These are phyloP conservation scores for Kentomonas sorsogonicus DNA, from an alignment of 208 protist species.

Conservation along the genomic window DNA sequence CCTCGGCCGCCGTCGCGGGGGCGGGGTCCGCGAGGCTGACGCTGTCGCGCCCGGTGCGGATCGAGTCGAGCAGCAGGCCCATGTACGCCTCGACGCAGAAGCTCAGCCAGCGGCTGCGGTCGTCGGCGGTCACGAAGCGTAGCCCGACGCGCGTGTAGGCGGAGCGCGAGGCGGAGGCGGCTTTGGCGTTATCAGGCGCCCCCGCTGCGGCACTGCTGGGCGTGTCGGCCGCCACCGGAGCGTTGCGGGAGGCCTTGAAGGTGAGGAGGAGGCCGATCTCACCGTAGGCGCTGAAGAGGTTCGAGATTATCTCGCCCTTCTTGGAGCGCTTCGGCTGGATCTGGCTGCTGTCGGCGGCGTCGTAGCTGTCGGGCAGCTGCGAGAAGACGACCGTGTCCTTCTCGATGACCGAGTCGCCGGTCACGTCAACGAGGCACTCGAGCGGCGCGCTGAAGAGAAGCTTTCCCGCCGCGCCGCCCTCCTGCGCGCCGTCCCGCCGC, in stretches of 20 bases:
- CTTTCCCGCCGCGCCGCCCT: too few relatives aligned
- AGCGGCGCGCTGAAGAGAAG: slow-evolving; percentile 28
- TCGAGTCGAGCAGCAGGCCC: slow-evolving; percentile 42
- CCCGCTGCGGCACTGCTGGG: too few relatives aligned
- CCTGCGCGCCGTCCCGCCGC: too few relatives aligned
- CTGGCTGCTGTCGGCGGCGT: slow-evolving; percentile 4
- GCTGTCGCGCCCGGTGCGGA: slow-evolving; percentile 32
- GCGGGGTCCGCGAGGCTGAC: slow-evolving; percentile 8
- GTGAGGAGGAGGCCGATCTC: slow-evolving; percentile 44
- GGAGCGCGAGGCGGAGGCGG: slow-evolving; percentile 1
- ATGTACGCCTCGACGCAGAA: slow-evolving; percentile 40
- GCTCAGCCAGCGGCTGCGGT: slow-evolving; percentile 42
- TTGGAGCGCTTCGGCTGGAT: neutral
- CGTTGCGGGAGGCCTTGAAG: slow-evolving; percentile 27
- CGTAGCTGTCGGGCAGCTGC: slow-evolving; percentile 19
- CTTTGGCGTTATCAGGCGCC: neutral
- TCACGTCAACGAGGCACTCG: slow-evolving; percentile 35
- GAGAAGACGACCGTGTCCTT: slow-evolving; percentile 43
- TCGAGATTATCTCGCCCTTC: slow-evolving; percentile 39
- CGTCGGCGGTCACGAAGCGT: slow-evolving; percentile 35
- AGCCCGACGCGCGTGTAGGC: slow-evolving; percentile 34
- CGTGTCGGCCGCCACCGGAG: too few relatives aligned
- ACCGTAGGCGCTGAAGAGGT: slow-evolving; percentile 33
- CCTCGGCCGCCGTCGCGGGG: neutral
- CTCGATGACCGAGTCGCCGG: slow-evolving; percentile 35